Evolutionary conservation across 2,329 filamentous ascomycete genomes (phyloP).

Genomic region (Acarospora socialis): DNA sequence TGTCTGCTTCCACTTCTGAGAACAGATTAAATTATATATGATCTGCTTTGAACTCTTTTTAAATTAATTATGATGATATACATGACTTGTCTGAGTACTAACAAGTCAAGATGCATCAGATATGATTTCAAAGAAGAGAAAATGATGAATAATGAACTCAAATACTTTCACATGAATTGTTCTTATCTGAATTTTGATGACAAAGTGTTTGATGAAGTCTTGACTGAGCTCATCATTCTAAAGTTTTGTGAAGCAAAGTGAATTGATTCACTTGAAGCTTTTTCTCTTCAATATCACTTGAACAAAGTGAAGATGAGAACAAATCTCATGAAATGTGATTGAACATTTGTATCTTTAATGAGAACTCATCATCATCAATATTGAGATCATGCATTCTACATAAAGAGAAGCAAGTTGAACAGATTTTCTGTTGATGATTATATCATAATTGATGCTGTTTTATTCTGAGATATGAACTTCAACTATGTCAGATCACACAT

Average conservation of each 20-base stretch:
- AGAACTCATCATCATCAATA: conserved; percentile 6
- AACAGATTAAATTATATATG: conserved; percentile 21
- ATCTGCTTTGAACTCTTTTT: conserved; percentile 25
- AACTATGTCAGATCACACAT: conserved; percentile 6
- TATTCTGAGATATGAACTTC: conserved; percentile 3
- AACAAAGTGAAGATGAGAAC: conserved; percentile 3
- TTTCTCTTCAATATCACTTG: conserved; percentile 6
- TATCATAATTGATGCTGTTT: conserved; percentile 6
- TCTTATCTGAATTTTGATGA: conserved; percentile 6
- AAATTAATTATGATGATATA: conserved; percentile 20
- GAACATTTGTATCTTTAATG: conserved; percentile 6
- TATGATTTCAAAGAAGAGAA: conserved; percentile 13
- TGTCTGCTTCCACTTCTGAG: conserved; percentile 19
- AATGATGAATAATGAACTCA: neutral
- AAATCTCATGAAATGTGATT: conserved; percentile 2
- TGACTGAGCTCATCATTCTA: conserved; percentile 1
- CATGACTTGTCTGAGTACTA: conserved; percentile 15
- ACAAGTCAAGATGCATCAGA: conserved; percentile 12
- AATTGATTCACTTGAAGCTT: conserved; percentile 7
- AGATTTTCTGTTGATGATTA: conserved; percentile 5
- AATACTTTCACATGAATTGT: conserved; percentile 7
- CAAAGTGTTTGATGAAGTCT: conserved; percentile 5
- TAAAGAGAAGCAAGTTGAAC: conserved; percentile 3
- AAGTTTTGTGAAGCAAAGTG: conserved; percentile 4
- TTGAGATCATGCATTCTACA: conserved; percentile 7